Evolutionary conservation across 352 stramenopile species (phyloP).

Genomic region (Phytopythium montanum): DNA sequence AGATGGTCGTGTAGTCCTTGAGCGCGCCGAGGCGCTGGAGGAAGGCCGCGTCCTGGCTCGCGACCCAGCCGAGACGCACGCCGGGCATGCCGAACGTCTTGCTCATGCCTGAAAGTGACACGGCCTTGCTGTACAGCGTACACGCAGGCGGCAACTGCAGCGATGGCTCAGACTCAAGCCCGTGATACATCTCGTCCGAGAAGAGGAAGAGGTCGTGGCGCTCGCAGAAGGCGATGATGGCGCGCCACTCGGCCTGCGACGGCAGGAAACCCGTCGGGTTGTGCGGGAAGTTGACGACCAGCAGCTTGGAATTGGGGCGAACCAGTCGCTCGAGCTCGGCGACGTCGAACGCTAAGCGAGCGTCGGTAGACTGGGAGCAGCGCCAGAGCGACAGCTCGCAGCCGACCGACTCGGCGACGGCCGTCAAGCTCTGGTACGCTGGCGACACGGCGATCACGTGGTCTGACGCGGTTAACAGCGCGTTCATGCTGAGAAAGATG

Average conservation of each 20-base stretch:
- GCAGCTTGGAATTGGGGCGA: slow-evolving; percentile 43
- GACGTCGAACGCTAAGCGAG: slow-evolving; percentile 30
- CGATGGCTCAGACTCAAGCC: slow-evolving; percentile 25
- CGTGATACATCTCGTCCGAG: slow-evolving; percentile 68
- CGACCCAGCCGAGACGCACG: slow-evolving; percentile 59
- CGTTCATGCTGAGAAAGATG: slow-evolving; percentile 54
- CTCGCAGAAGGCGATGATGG: slow-evolving; percentile 36
- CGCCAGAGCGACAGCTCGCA: slow-evolving; percentile 37
- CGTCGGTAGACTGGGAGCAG: slow-evolving; percentile 13
- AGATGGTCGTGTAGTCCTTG: slow-evolving; percentile 82
- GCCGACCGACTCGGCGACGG: slow-evolving; percentile 31
- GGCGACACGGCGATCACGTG: slow-evolving; percentile 46
- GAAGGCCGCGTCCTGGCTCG: slow-evolving; percentile 27
- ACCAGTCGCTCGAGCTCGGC: slow-evolving; percentile 34
- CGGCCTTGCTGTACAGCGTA: slow-evolving; percentile 38
- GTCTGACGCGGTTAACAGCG: slow-evolving; percentile 40
- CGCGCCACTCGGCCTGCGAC: slow-evolving; percentile 25
- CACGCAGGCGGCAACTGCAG: slow-evolving; percentile 25
- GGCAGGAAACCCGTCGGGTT: slow-evolving; percentile 61
- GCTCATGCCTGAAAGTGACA: slow-evolving; percentile 53
- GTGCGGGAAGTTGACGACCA: slow-evolving; percentile 77
- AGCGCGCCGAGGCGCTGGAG: slow-evolving; percentile 28
- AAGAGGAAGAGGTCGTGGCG: slow-evolving; percentile 45
- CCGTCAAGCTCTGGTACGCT: slow-evolving; percentile 50
- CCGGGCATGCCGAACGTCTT: slow-evolving; percentile 56